Conservation (phyloP, 2,329 filamentous ascomycete species). For the Pseudogymnoascus sp. region DNA sequence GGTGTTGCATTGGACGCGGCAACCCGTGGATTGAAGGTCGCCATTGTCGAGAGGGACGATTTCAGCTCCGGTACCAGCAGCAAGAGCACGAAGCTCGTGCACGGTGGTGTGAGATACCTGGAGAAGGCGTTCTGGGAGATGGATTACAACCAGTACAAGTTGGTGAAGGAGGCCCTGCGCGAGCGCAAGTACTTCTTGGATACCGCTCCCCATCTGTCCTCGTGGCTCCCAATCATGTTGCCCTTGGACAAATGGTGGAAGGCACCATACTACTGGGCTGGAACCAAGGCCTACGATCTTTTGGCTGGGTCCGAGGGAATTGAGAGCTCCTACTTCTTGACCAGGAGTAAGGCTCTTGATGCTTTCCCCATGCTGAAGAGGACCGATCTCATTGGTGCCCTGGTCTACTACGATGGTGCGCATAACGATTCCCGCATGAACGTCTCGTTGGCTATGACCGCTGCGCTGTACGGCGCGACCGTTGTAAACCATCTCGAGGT, state of each 20-base stretch:
- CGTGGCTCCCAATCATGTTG: conserved; percentile 65
- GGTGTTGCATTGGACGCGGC: conserved; percentile 62
- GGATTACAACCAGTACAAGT: conserved; percentile 60
- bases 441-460: conserved; percentile 74
- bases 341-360: conserved; percentile 71
- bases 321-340: conserved; percentile 77
- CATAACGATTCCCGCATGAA: conserved; percentile 92
- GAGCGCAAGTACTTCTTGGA: conserved; percentile 65
- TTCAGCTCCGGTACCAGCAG: conserved; percentile 63
- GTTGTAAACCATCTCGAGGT: conserved; percentile 75
- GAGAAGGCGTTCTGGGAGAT: conserved; percentile 66
- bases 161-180: conserved; percentile 60
- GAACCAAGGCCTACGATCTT: conserved; percentile 72
- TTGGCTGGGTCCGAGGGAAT: conserved; percentile 76
- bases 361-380: conserved; percentile 79
- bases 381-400: conserved; percentile 64
- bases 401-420: conserved; percentile 82
- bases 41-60: conserved; percentile 60
- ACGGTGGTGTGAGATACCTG: conserved; percentile 63
- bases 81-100: conserved; percentile 65
- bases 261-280: conserved; percentile 64
- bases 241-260: conserved; percentile 66
- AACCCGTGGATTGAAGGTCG: conserved; percentile 59
- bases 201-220: conserved; percentile 61
- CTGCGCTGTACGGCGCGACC: conserved; percentile 71